Conservation (phyloP, 495 filamentous ascomycete species). For the Aspergillus cavernicola region DNA sequence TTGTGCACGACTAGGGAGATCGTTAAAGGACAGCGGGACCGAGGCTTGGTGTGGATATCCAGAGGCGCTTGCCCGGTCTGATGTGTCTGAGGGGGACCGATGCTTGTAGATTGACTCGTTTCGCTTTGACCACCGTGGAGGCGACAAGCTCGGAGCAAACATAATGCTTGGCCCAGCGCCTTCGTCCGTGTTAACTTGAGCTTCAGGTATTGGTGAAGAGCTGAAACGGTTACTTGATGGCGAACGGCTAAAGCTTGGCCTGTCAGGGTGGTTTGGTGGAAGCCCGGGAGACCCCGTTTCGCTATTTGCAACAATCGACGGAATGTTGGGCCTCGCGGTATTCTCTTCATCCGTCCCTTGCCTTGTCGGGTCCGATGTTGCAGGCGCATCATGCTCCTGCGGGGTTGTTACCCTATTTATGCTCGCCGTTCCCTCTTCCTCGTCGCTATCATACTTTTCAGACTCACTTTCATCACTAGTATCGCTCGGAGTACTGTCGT, state of each 20-base stretch:
- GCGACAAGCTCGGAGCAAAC: conserved; percentile 58
- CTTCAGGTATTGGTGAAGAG: conserved; percentile 70
- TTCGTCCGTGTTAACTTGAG: conserved; percentile 61
- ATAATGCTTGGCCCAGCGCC: conserved; percentile 70
- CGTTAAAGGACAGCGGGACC: conserved; percentile 74
- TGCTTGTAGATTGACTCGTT: conserved; percentile 55
- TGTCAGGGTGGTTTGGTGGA: conserved; percentile 17
- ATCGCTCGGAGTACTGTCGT: conserved; percentile 48
- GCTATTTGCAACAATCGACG: conserved; percentile 46
- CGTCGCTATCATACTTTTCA: conserved; percentile 37
- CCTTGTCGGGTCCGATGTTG: conserved; percentile 11
- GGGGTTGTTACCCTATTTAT: conserved; percentile 5
- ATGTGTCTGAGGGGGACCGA: conserved; percentile 24
- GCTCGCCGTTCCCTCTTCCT: conserved; percentile 35
- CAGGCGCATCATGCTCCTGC: background rate
- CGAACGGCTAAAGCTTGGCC: conserved; percentile 31
- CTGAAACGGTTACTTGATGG: conserved; percentile 58
- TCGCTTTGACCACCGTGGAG: conserved; percentile 27
- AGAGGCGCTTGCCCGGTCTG: conserved; percentile 29
- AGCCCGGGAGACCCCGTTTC: conserved; percentile 38
- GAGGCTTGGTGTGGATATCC: conserved; percentile 54
- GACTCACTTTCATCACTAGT: conserved; percentile 45
- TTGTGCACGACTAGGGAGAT: conserved; percentile 76
- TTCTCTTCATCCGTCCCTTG: background rate
- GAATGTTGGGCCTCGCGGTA: conserved; percentile 27